Percentiles rank a stretch among this genome's conserved stretches.
Evolutionary conservation across 1,284 basidiomycete genomes (phyloP).

Genomic region (Neolentinus lepideus): DNA sequence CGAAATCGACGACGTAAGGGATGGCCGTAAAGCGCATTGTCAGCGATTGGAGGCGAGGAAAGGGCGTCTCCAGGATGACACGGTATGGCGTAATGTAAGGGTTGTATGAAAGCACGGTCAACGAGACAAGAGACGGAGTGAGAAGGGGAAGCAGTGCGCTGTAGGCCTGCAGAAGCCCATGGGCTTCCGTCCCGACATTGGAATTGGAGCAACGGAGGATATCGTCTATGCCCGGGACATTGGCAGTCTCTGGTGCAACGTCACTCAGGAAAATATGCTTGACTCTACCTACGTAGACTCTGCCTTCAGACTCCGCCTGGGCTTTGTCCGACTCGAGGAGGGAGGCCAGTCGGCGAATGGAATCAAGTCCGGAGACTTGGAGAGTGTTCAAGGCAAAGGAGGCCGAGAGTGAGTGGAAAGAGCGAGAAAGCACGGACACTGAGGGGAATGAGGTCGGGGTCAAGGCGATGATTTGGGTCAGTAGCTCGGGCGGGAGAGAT

Average conservation of each 20-base stretch:
- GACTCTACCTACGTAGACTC: background rate
- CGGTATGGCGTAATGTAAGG: background rate
- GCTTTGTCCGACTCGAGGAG: background rate
- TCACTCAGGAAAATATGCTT: background rate
- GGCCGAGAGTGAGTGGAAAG: background rate
- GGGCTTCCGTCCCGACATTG: background rate
- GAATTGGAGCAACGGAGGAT: background rate
- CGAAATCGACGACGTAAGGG: background rate
- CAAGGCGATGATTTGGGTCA: background rate
- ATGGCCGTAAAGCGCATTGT: background rate
- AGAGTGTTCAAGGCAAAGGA: background rate
- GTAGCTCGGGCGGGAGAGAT: background rate
- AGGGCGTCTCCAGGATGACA: background rate
- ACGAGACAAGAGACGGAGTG: background rate
- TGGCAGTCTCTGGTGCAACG: background rate
- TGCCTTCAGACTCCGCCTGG: background rate
- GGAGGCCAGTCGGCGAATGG: background rate
- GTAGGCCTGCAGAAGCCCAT: background rate
- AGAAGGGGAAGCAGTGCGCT: background rate
- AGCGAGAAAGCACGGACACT: background rate
- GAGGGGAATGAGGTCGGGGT: background rate
- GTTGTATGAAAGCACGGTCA: background rate
- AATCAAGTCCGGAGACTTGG: background rate
- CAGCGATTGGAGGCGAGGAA: background rate
- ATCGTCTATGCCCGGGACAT: background rate